Evolutionary conservation across 2,329 filamentous ascomycete genomes (phyloP), one percentile per base, ranked within the genome.

Genomic region (Xylaria sp.): DNA sequence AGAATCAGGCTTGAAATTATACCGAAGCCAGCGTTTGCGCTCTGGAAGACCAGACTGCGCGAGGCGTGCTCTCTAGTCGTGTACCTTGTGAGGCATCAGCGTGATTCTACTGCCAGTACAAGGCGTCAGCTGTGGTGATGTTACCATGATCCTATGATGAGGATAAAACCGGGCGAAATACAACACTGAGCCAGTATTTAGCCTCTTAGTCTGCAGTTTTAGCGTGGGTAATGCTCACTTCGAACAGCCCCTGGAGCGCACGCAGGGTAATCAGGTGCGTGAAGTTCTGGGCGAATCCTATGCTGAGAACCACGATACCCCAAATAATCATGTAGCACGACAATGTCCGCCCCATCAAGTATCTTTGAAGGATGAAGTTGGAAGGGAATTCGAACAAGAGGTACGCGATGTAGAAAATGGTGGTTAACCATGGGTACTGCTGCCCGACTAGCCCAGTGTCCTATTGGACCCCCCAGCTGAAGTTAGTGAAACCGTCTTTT

Each of bases 141-240:
- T 57, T 55, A 67, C 66, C 64, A 68, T 49, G 66, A 63, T 21
- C 75, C 76, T 8, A 77, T 70, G 19, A 78, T 71, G 23, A 77
- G 70, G 46, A 78, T 74, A 57, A 78, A 78, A 0, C 76, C 76
- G 2, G 75, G 76, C 1, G 73, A 76, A 23, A 78, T 77, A 60
- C 72, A 76, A 60, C 76, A 76, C 65, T 76, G 38, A 2, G 5
- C 19, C 3, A 11, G 27, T 17, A 7, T 37, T 65, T 13, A 63
- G 59, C 47, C 19, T 57, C 48, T 23, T 13, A 7, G 9, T 4
- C 6, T 3, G 17, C 35, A 37, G 13, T 21, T 31, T n/a, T 1
- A 7, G 10, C 13, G 15, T 15, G 21, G 4, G 11, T 37, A 13
- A 10, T 23, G 13, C 67, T 61, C 25, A 71, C 70, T 61, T 74